phyloP scores from a whole-genome alignment of 331 rosid genomes.

The Pyracantha coccinea region DNA sequence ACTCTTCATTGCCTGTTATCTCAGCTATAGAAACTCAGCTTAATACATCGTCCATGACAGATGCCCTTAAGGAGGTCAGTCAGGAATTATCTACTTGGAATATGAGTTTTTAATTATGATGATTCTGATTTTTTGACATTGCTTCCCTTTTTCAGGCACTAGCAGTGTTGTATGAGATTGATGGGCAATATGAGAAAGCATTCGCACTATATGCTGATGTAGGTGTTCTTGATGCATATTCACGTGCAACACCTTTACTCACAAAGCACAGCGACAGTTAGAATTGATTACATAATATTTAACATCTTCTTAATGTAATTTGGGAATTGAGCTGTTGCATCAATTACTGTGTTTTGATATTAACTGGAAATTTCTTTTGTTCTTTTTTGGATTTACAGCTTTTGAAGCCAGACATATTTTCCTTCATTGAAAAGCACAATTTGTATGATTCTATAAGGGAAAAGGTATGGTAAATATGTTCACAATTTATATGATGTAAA shows the following conservation, averaged over 20 bases:
- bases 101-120: slow-evolving; percentile 8
- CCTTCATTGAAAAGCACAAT: slow-evolving; percentile 80
- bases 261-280: background rate
- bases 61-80: slow-evolving; percentile 79
- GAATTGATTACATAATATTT: background rate
- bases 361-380: slow-evolving; percentile 7
- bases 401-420: slow-evolving; percentile 83
- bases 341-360: background rate
- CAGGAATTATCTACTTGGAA: background rate
- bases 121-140: slow-evolving; percentile 7
- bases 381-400: slow-evolving; percentile 52
- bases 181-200: slow-evolving; percentile 81
- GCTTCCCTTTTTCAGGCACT: slow-evolving; percentile 55
- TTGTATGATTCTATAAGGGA: slow-evolving; percentile 70
- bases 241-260: background rate
- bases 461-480: slow-evolving; percentile 49
- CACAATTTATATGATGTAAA: background rate
- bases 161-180: slow-evolving; percentile 81
- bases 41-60: slow-evolving; percentile 74
- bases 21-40: slow-evolving; percentile 96
- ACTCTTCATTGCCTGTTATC: slow-evolving; percentile 79
- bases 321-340: background rate
- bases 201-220: slow-evolving; percentile 93
- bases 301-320: background rate
- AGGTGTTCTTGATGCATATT: slow-evolving; percentile 34